phyloP scores from a whole-genome alignment of 202 grass and related monocot genomes.

The Panicum hallii region DNA sequence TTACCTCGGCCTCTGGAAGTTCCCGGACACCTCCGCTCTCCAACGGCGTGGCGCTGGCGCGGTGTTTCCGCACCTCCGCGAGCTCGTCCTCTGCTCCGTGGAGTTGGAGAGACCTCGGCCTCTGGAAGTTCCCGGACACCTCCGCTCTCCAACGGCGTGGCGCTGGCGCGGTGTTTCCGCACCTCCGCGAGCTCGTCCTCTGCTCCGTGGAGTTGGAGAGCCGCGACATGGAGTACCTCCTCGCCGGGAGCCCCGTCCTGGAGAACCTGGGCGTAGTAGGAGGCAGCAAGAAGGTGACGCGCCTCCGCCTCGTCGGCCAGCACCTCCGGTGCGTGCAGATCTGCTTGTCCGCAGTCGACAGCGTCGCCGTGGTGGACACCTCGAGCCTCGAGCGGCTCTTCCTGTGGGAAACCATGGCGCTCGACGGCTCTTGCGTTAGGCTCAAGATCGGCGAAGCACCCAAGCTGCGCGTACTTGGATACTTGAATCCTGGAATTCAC shows the following conservation, averaged over 20 bases:
- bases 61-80: constrained; percentile 38
- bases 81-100: constrained; percentile 42
- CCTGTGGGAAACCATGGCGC: not conserved
- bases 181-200: constrained; percentile 51
- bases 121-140: constrained; percentile 48
- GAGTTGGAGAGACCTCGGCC: constrained; percentile 27
- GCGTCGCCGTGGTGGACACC: constrained; percentile 36
- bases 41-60: not conserved
- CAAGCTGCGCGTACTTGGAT: constrained; percentile 47
- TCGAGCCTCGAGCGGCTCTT: constrained; percentile 43
- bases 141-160: constrained; percentile 15
- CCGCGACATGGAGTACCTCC: constrained; percentile 40
- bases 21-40: constrained; percentile 43
- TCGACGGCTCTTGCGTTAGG: not conserved
- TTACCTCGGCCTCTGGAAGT: constrained; percentile 45
- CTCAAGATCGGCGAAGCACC: constrained; percentile 41
- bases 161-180: not conserved
- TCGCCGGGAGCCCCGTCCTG: constrained; percentile 40
- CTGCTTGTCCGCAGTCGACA: not conserved
- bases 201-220: constrained; percentile 13
- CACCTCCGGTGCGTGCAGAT: constrained; percentile 44
- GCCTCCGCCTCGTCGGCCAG: not conserved
- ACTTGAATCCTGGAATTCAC: constrained; percentile 31
- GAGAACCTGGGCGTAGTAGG: constrained; percentile 46
- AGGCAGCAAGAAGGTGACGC: not conserved